These are phyloP conservation scores for Mucor sp. DNA, from an alignment of 371 early-diverging fungal species.

Conservation along the genomic window DNA sequence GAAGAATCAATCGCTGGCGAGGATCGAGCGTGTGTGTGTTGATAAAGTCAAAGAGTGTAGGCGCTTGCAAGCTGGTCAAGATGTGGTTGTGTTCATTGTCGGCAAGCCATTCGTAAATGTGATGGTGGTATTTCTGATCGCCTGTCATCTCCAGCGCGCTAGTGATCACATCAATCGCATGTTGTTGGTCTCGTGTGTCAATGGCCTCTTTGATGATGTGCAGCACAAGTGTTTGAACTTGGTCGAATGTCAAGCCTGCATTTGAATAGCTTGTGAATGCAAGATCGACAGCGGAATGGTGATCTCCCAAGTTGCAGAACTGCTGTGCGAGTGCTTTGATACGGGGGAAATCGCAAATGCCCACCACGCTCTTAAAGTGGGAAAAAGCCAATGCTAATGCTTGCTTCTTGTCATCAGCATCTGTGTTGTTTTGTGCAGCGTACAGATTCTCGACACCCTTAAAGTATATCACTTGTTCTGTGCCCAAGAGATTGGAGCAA, in stretches of 20 bases:
- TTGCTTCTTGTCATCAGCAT: background rate
- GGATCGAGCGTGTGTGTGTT: background rate
- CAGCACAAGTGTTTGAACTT: background rate
- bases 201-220: background rate
- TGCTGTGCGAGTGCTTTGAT: background rate
- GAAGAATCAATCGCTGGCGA: background rate
- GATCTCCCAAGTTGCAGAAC: background rate
- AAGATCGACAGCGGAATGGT: conserved; percentile 6
- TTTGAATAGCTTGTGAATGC: conserved; percentile 3
- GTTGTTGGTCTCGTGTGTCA: background rate
- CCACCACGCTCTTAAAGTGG: background rate
- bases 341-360: background rate
- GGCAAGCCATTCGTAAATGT: conserved; percentile 15
- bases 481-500: conserved; percentile 6
- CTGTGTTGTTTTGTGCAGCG: background rate
- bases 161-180: background rate
- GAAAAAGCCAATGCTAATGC: conserved; percentile 3
- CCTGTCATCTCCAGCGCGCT: conserved; percentile 2
- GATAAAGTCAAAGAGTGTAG: conserved; percentile 5
- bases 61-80: background rate
- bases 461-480: conserved; percentile 4
- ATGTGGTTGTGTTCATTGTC: background rate
- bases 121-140: conserved; percentile 9
- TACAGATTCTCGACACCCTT: conserved; percentile 19
- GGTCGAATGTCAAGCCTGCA: background rate